Evolutionary conservation across 2,329 filamentous ascomycete genomes (phyloP).

Genomic region (Cadophora gregata): DNA sequence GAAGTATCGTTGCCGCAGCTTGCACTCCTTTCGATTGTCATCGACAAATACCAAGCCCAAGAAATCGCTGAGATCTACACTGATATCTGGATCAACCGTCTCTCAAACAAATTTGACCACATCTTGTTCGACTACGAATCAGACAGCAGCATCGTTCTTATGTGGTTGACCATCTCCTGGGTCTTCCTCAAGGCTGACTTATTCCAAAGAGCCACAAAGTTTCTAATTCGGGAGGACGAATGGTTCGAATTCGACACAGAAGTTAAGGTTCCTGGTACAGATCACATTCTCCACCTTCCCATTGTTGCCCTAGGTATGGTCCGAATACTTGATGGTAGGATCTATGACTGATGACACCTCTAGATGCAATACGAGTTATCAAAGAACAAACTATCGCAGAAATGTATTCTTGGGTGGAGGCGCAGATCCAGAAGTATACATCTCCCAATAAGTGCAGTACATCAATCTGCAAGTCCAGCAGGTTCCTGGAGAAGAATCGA

Average conservation of each 20-base stretch:
- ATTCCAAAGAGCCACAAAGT: background rate
- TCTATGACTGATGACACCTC: background rate
- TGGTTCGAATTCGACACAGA: background rate
- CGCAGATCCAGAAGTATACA: background rate
- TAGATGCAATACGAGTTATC: background rate
- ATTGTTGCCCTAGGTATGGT: background rate
- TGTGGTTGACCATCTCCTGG: slow-evolving; percentile 16
- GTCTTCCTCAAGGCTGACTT: background rate
- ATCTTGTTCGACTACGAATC: background rate
- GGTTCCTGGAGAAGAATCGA: background rate
- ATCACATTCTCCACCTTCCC: slow-evolving; percentile 5
- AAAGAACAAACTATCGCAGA: background rate
- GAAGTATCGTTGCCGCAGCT: background rate
- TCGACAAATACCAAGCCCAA: slow-evolving; percentile 16
- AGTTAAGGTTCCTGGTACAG: background rate
- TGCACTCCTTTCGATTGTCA: background rate
- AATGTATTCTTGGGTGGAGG: background rate
- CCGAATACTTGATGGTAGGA: background rate
- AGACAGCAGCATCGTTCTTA: background rate
- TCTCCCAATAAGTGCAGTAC: background rate
- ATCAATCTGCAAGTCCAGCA: background rate
- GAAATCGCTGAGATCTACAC: background rate
- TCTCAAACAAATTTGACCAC: background rate
- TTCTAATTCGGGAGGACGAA: background rate
- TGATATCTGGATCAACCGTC: background rate